These are phyloP conservation scores for Penicillium verrucosum DNA, from an alignment of 2,329 filamentous ascomycete species.

Conservation along the genomic window DNA sequence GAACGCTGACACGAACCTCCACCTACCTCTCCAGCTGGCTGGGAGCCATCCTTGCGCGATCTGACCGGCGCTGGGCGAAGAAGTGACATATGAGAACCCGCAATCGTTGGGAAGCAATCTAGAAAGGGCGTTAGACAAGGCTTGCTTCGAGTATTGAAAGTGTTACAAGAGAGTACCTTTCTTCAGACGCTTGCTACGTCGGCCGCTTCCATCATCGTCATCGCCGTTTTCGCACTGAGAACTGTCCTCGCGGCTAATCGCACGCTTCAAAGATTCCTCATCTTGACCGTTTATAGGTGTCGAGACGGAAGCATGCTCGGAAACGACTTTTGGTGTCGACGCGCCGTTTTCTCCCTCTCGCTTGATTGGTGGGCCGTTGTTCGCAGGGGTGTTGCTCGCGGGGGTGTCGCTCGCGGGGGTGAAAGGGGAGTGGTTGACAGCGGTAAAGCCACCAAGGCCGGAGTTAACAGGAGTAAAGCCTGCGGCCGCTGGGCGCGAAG, in stretches of 20 bases:
- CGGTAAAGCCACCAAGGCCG: constrained; percentile 53
- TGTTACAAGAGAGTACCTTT: constrained; percentile 58
- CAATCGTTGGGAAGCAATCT: constrained; percentile 68
- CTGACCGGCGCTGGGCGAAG: constrained; percentile 74
- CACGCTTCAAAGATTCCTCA: constrained; percentile 68
- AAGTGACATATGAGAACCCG: constrained; percentile 93
- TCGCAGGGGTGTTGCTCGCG: constrained; percentile 32
- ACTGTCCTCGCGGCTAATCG: constrained; percentile 59
- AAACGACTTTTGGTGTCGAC: constrained; percentile 61
- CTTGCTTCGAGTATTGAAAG: neutral
- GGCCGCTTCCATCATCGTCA: constrained; percentile 61
- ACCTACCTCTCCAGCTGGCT: constrained; percentile 58
- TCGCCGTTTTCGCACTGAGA: constrained; percentile 51
- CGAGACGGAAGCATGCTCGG: constrained; percentile 60
- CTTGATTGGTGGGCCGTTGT: constrained; percentile 44
- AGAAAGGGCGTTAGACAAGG: constrained; percentile 2
- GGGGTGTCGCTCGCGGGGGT: constrained; percentile 37
- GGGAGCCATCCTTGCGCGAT: constrained; percentile 52
- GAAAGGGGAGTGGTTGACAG: constrained; percentile 54
- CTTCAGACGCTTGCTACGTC: constrained; percentile 88
- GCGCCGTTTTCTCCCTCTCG: constrained; percentile 55
- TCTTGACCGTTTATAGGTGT: constrained; percentile 53
- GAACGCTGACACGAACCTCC: constrained; percentile 5
- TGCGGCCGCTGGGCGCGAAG: constrained; percentile 34
- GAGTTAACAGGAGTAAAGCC: constrained; percentile 73